Percentiles rank a stretch among this genome's conserved stretches.
These are phyloP conservation scores for Phytopythium mirpurense DNA, from an alignment of 352 stramenopile genomes.

Conservation along the genomic window DNA sequence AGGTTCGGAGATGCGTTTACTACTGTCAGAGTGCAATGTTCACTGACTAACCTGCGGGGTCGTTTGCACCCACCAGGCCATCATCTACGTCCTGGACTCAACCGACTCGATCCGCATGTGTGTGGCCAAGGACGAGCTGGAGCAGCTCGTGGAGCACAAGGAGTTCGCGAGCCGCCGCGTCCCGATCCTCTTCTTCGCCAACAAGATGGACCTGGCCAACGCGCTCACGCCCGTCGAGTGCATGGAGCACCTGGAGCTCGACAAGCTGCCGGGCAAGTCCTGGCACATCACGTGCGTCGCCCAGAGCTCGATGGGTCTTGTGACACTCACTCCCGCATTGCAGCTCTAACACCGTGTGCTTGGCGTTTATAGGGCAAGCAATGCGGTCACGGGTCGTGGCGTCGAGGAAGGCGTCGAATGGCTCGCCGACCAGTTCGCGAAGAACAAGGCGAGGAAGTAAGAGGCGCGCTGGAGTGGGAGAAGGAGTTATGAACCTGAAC, in stretches of 20 bases:
- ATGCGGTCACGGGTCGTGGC: conserved; percentile 70
- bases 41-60: background rate
- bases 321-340: too few relatives aligned
- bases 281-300: conserved; percentile 80
- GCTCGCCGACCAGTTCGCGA: conserved; percentile 73
- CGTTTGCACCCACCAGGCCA: conserved; percentile 43
- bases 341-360: conserved; percentile 2
- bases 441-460: conserved; percentile 54
- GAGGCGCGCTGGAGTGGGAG: background rate
- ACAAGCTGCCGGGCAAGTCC: conserved; percentile 71
- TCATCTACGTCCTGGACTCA: conserved; percentile 89
- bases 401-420: conserved; percentile 81
- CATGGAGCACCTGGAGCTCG: conserved; percentile 73
- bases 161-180: conserved; percentile 43
- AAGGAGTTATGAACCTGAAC: background rate
- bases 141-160: conserved; percentile 81
- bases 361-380: conserved; percentile 53
- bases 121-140: conserved; percentile 83
- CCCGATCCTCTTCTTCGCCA: conserved; percentile 83
- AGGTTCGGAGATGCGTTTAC: conserved; percentile 22
- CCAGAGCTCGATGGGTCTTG: too few relatives aligned
- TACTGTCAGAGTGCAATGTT: background rate
- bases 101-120: conserved; percentile 85
- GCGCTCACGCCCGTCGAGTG: conserved; percentile 73
- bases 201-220: conserved; percentile 84